Conservation (phyloP, 1,284 basidiomycete genomes). For the Porodaedalea pini region DNA sequence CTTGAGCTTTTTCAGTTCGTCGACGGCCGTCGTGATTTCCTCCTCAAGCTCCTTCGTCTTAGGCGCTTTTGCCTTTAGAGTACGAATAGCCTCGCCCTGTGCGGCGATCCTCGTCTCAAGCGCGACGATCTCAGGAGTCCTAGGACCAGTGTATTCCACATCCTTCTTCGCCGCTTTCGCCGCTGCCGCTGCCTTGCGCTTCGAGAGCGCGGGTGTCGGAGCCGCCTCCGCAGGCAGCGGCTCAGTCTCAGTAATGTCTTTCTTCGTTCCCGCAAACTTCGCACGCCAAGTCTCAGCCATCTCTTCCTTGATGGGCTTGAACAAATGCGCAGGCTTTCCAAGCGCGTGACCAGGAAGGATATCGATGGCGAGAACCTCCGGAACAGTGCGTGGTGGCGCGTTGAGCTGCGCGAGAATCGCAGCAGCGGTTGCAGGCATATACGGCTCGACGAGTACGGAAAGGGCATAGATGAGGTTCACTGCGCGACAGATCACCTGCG, state of each 20-base stretch:
- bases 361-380: constrained; percentile 68
- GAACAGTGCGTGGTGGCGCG: constrained; percentile 79
- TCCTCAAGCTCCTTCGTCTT: constrained; percentile 61
- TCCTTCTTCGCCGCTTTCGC: constrained; percentile 29
- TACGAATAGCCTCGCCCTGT: constrained; percentile 71
- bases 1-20: constrained; percentile 54
- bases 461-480: constrained; percentile 93
- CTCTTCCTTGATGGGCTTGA: constrained; percentile 91
- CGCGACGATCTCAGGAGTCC: constrained; percentile 59
- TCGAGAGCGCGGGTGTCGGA: constrained; percentile 44
- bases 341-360: constrained; percentile 86
- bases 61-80: constrained; percentile 57
- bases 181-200: constrained; percentile 49
- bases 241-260: constrained; percentile 33
- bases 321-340: constrained; percentile 85
- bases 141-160: constrained; percentile 41
- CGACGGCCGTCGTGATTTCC: constrained; percentile 44
- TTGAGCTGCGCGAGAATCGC: constrained; percentile 87
- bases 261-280: constrained; percentile 71
- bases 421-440: constrained; percentile 91
- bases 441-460: constrained; percentile 85
- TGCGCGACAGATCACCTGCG: constrained; percentile 85
- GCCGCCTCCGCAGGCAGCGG: constrained; percentile 37
- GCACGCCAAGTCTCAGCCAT: constrained; percentile 82
- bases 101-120: constrained; percentile 69